phyloP scores from a whole-genome alignment of 352 stramenopile species.

The Phytophthora ramorum region DNA sequence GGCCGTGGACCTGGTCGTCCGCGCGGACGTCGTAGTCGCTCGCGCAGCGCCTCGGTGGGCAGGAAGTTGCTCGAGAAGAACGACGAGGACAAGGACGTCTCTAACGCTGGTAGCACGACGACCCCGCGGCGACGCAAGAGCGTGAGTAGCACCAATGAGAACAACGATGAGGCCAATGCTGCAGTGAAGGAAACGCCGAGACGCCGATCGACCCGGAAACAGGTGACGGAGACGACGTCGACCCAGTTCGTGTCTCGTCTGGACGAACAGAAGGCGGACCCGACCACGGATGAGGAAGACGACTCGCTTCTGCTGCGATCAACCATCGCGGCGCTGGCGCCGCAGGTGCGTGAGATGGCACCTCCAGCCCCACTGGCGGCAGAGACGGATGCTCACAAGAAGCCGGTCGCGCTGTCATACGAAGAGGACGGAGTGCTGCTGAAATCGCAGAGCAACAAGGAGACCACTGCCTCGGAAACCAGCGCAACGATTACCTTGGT shows the following conservation, averaged over 20 bases:
- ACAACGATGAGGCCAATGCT: conserved; percentile 20
- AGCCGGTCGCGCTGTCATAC: conserved; percentile 59
- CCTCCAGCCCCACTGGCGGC: conserved; percentile 7
- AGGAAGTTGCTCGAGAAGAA: conserved; percentile 37
- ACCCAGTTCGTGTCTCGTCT: conserved; percentile 44
- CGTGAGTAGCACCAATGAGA: conserved; percentile 21
- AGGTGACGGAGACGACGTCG: conserved; percentile 31
- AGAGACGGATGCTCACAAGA: conserved; percentile 33
- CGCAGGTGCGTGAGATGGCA: conserved; percentile 38
- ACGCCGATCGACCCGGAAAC: conserved; percentile 31
- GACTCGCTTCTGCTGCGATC: conserved; percentile 59
- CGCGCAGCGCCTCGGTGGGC: conserved; percentile 65
- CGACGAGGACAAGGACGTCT: conserved; percentile 20
- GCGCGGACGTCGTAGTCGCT: conserved; percentile 52
- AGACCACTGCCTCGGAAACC: conserved; percentile 3
- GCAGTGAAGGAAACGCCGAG: conserved; percentile 20
- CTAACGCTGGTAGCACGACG: not conserved
- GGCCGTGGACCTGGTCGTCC: conserved; percentile 46
- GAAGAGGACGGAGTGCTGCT: conserved; percentile 49
- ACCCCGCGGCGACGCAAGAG: conserved; percentile 29
- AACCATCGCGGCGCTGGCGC: conserved; percentile 49
- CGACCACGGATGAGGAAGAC: conserved; percentile 47
- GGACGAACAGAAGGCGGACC: conserved; percentile 40
- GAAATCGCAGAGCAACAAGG: conserved; percentile 21
- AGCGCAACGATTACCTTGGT: conserved; percentile 13